phyloP scores from a whole-genome alignment of 768 basidiomycete species.

The Mrakia blollopis region DNA sequence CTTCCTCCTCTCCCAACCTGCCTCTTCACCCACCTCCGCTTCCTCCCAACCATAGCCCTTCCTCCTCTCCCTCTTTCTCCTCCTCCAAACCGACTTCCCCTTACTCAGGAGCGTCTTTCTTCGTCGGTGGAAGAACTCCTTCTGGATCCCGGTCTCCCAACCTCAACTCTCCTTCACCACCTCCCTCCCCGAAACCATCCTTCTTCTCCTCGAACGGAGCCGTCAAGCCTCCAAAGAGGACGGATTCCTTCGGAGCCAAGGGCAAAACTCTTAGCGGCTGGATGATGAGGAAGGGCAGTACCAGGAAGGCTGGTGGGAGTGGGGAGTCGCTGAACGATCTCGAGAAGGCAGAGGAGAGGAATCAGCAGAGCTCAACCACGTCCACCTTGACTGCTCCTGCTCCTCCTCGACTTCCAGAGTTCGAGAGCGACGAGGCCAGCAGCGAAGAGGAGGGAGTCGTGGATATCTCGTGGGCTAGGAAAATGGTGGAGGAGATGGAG shows the following conservation, averaged over 20 bases:
- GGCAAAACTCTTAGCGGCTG: slow-evolving; percentile 6
- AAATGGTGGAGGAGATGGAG: slow-evolving; percentile 30
- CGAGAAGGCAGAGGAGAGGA: slow-evolving; percentile 8
- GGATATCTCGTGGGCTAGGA: slow-evolving; percentile 28
- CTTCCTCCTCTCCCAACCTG: not conserved
- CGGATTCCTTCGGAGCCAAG: not conserved
- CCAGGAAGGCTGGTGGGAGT: not conserved
- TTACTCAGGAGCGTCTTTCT: not conserved
- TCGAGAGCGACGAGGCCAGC: slow-evolving; percentile 3
- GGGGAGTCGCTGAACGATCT: not conserved
- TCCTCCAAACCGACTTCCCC: not conserved
- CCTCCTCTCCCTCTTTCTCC: not conserved
- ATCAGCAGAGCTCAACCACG: not conserved
- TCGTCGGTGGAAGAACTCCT: not conserved
- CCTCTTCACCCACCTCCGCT: not conserved
- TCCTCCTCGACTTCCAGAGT: not conserved
- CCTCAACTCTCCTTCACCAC: not conserved
- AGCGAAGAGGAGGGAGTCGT: slow-evolving; percentile 16
- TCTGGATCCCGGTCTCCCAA: not conserved
- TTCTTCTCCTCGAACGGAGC: not conserved
- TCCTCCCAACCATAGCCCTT: no score
- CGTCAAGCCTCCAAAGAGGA: not conserved
- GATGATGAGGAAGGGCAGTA: not conserved
- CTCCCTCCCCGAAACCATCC: not conserved
- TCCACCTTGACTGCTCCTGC: not conserved